phyloP scores from a whole-genome alignment of 2,329 filamentous ascomycete species.

The Microcyclosporella mali region DNA sequence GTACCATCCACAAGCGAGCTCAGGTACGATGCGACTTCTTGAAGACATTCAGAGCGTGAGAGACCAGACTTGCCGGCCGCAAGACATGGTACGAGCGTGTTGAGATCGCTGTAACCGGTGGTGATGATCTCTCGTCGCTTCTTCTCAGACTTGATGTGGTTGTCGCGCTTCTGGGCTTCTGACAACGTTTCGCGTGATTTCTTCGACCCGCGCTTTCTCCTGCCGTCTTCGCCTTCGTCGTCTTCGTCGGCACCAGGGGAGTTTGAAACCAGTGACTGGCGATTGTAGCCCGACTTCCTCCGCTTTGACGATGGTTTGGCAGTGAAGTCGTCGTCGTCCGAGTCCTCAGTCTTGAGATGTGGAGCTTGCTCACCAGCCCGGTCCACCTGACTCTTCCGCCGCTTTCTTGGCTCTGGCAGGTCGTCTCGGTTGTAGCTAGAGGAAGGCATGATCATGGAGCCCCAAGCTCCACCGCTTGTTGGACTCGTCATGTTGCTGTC shows the following conservation, averaged over 20 bases:
- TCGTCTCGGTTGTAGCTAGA: not conserved
- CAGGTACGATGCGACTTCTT: conserved; percentile 71
- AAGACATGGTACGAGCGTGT: conserved; percentile 67
- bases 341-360: conserved; percentile 1
- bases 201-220: conserved; percentile 3
- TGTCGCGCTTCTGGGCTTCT: conserved; percentile 75
- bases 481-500: not conserved
- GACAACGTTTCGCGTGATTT: conserved; percentile 51
- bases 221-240: conserved; percentile 1
- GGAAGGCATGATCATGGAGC: not conserved
- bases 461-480: conserved; percentile 3
- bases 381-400: conserved; percentile 7
- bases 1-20: conserved; percentile 67
- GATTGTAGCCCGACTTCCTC: not conserved
- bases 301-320: not conserved
- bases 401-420: conserved; percentile 1
- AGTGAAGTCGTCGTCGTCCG: not conserved
- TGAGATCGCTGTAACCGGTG: conserved; percentile 75
- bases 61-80: conserved; percentile 58
- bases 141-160: conserved; percentile 83
- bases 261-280: not conserved
- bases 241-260: conserved; percentile 1
- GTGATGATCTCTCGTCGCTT: conserved; percentile 77
- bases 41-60: conserved; percentile 75
- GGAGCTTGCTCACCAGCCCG: not conserved